These are phyloP conservation scores for Linnemannia schmuckeri DNA, from an alignment of 192 early-diverging fungal genomes.

Conservation along the genomic window DNA sequence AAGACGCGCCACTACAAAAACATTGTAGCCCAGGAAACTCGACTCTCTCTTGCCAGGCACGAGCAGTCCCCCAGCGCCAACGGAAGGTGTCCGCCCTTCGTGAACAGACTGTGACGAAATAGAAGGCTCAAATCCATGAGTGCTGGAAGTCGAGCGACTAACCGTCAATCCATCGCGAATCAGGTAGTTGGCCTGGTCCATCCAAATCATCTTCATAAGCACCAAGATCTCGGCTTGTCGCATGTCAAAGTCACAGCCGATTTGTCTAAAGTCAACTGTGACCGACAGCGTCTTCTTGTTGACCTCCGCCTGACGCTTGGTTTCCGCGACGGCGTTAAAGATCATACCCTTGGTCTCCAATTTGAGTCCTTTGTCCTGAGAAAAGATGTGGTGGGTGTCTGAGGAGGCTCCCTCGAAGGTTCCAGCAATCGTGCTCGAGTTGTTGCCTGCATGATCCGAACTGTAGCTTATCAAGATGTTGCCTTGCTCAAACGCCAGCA, in stretches of 20 bases:
- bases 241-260: conserved; percentile 71
- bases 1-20: conserved; percentile 60
- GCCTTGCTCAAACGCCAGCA: conserved; percentile 77
- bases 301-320: conserved; percentile 53
- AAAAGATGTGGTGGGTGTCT: conserved; percentile 78
- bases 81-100: not conserved
- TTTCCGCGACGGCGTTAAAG: conserved; percentile 73
- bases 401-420: conserved; percentile 71
- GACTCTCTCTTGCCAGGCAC: conserved; percentile 52
- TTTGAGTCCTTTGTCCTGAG: conserved; percentile 73
- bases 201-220: conserved; percentile 76
- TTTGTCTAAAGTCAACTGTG: conserved; percentile 68
- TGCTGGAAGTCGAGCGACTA: conserved; percentile 35
- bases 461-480: conserved; percentile 70
- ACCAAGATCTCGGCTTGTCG: conserved; percentile 82
- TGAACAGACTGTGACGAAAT: not conserved
- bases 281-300: conserved; percentile 69
- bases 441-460: conserved; percentile 47
- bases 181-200: conserved; percentile 64
- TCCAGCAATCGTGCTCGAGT: conserved; percentile 68
- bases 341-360: conserved; percentile 71
- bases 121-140: conserved; percentile 36
- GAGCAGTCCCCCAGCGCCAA: not conserved
- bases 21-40: conserved; percentile 57
- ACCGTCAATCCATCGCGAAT: conserved; percentile 44